Conservation (phyloP, 495 filamentous ascomycete genomes). For the Aspergillus bridgeri region DNA sequence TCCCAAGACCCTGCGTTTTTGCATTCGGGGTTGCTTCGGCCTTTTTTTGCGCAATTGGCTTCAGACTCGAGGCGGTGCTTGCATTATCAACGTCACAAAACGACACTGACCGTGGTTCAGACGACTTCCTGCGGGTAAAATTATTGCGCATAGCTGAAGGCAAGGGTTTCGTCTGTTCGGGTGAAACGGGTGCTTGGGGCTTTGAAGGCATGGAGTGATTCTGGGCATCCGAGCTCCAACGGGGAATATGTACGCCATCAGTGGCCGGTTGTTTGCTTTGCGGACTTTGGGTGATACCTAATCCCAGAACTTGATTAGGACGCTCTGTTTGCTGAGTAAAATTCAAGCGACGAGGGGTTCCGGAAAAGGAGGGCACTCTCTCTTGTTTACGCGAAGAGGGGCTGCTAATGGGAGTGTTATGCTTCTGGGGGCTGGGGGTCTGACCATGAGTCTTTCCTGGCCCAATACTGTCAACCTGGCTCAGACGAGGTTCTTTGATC, state of each 20-base stretch:
- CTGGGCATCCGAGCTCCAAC: slow-evolving; percentile 7
- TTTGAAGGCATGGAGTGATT: slow-evolving; percentile 12
- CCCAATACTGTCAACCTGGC: too few relatives aligned
- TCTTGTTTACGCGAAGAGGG: slow-evolving; percentile 17
- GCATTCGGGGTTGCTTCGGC: too few relatives aligned
- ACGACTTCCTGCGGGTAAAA: slow-evolving; percentile 9
- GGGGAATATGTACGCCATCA: background rate
- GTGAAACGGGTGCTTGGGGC: slow-evolving; percentile 3
- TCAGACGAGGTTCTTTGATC: slow-evolving; percentile 29
- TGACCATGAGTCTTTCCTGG: too few relatives aligned
- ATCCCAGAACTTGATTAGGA: slow-evolving; percentile 20
- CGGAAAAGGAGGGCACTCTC: slow-evolving; percentile 23
- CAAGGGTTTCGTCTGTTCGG: slow-evolving; percentile 14
- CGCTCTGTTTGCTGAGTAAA: slow-evolving; percentile 13
- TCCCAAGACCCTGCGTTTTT: too few relatives aligned
- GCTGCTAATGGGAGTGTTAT: slow-evolving; percentile 10
- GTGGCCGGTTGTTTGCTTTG: slow-evolving; percentile 15
- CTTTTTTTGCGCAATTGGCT: too few relatives aligned
- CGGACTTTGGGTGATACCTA: slow-evolving; percentile 33
- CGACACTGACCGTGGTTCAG: slow-evolving; percentile 27
- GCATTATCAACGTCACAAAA: too few relatives aligned
- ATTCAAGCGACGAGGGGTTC: slow-evolving; percentile 19
- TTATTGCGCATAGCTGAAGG: slow-evolving; percentile 28
- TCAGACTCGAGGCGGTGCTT: too few relatives aligned
- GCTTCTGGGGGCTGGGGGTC: background rate